Percentiles rank a stretch among this genome's conserved stretches.
These are phyloP conservation scores for Tubosaeta brunneosetosa DNA, from an alignment of 768 basidiomycete species.

Conservation along the genomic window DNA sequence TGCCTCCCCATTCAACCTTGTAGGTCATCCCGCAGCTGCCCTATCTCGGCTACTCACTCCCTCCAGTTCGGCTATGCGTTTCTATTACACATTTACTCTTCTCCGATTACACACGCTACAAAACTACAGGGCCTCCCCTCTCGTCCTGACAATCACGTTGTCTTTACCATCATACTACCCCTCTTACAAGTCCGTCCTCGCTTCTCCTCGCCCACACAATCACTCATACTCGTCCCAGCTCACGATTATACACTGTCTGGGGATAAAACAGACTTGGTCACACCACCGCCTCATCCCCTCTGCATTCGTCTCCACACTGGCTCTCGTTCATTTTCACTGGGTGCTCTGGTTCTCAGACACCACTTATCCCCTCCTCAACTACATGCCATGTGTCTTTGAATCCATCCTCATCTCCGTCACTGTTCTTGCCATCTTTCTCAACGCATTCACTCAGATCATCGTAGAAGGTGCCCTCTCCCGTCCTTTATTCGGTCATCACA, in stretches of 20 bases:
- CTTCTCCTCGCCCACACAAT: background rate
- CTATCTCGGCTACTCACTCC: conserved; percentile 3
- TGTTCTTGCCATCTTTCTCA: conserved; percentile 54
- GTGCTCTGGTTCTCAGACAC: conserved; percentile 47
- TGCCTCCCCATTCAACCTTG: conserved; percentile 67
- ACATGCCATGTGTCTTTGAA: conserved; percentile 70
- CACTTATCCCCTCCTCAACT: conserved; percentile 67
- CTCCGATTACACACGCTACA: conserved; percentile 50
- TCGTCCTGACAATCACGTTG: conserved; percentile 66
- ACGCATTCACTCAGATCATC: conserved; percentile 61
- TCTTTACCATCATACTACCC: conserved; percentile 70
- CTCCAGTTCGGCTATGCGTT: conserved; percentile 71
- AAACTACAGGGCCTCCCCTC: conserved; percentile 45
- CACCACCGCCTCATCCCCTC: conserved; percentile 71
- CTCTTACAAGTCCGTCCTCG: conserved; percentile 55
- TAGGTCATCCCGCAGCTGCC: conserved; percentile 33
- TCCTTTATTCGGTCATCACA: conserved; percentile 49
- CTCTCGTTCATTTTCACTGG: conserved; percentile 63
- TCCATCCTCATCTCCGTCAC: conserved; percentile 55
- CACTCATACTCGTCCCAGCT: conserved; percentile 37
- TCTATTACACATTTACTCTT: conserved; percentile 68
- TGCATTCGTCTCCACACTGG: conserved; percentile 52
- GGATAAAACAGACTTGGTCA: conserved; percentile 59
- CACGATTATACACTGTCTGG: conserved; percentile 58
- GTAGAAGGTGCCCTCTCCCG: conserved; percentile 55